Base-by-base conservation (phyloP, 1,284 basidiomycete species). In the Puccinia novopanici region DNA sequence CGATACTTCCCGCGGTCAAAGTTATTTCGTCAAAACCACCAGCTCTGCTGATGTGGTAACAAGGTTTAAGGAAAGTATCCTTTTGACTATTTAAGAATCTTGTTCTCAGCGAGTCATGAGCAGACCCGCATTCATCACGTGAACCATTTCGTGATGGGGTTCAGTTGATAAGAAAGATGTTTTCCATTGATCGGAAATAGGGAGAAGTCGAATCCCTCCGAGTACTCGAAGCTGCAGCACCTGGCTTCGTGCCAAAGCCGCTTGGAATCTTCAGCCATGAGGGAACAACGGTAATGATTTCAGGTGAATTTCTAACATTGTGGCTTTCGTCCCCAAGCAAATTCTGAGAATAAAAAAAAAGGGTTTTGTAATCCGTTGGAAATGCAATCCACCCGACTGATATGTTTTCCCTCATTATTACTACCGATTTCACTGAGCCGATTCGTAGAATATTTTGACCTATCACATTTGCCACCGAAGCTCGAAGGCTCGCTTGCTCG, bases 151-250 rank as follows among this genome's bases (percentile, higher is more conserved):
- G n/a, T 42, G 17, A 17, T 17, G 5, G 4, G 57, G 57, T 15
- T 52, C 57, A 67, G 24, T 48, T 68, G 67, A 68, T n/a, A 68
- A 24, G 17, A 68, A 50, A 12, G 17, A 48, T 34, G 30, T 9
- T 22, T 63, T 40, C 24, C 45, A 45, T 61, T 30, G 45, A n/a
- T 42, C 37, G 55, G 34, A n/a, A 22, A 34, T 40, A 76, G 74
- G 74, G 59, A 19, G 74, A 76, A 67, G 61, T 42, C 15, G 74
- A 76, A n/a, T 76, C 74, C 24, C 61, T 76, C n/a, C 57, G 74
- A 61, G 74, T 55, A 30, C 42, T 76, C 17, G 30, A 15, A 59
- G 37, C 45, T n/a, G 59, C 74, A 27, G 27, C 48, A 0, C 45
- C 74, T 12, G 61, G 61, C 12, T 65, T 76, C 9, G 74, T 67